phyloP scores from a whole-genome alignment of 495 filamentous ascomycete genomes.

The Penicillium mononematosum region DNA sequence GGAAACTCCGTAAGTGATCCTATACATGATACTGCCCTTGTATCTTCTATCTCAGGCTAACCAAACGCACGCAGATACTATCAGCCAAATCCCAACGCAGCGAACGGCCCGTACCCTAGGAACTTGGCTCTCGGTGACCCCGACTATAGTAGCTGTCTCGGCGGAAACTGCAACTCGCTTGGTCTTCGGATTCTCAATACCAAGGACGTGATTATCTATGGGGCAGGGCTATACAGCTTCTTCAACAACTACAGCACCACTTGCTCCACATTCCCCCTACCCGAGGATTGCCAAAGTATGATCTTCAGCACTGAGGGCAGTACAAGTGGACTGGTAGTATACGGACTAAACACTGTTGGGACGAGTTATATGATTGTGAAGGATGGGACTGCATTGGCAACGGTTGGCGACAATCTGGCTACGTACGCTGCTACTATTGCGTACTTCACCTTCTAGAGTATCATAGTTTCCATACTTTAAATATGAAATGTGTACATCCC shows the following conservation, averaged over 20 bases:
- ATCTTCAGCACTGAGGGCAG: slow-evolving; percentile 58
- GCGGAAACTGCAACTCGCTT: slow-evolving; percentile 60
- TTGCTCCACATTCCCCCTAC: slow-evolving; percentile 48
- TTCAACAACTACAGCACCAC: slow-evolving; percentile 59
- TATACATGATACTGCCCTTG: not conserved
- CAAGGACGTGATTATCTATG: slow-evolving; percentile 60
- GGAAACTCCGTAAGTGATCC: slow-evolving; percentile 60
- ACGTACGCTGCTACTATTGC: slow-evolving; percentile 55
- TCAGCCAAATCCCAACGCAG: slow-evolving; percentile 62
- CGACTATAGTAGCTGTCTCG: slow-evolving; percentile 51
- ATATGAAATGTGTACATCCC: no score
- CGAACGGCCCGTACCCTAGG: slow-evolving; percentile 52
- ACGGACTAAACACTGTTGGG: slow-evolving; percentile 53
- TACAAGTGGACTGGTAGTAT: slow-evolving; percentile 37
- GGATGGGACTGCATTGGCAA: slow-evolving; percentile 51
- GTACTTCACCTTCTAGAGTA: slow-evolving; percentile 35
- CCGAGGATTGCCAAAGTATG: slow-evolving; percentile 57
- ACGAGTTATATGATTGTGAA: slow-evolving; percentile 44
- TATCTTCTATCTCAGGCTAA: not conserved
- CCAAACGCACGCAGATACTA: slow-evolving; percentile 43
- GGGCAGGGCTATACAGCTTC: slow-evolving; percentile 74
- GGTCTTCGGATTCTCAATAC: slow-evolving; percentile 64
- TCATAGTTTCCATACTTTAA: no score
- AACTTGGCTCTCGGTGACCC: slow-evolving; percentile 55
- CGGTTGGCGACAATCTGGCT: slow-evolving; percentile 53